Evolutionary conservation across 2,329 filamentous ascomycete genomes (phyloP).

Genomic region (Ophiostoma sp.): DNA sequence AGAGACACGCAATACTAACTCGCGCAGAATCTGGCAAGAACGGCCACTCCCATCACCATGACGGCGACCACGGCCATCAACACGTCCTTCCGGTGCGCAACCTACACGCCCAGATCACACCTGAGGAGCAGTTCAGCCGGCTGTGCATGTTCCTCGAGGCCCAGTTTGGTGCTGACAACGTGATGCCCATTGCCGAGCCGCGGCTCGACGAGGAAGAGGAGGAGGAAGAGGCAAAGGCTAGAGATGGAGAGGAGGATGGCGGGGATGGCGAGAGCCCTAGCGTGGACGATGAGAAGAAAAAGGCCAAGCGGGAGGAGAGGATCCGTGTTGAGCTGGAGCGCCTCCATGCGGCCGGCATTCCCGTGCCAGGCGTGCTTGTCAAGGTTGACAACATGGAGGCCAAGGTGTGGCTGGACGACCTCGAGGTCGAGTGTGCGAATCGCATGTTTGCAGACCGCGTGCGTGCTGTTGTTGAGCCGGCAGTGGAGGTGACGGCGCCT

Average conservation of each 20-base stretch:
- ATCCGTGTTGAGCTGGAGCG: slow-evolving; percentile 65
- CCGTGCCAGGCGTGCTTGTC: slow-evolving; percentile 83
- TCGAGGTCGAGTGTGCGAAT: slow-evolving; percentile 83
- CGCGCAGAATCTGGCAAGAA: slow-evolving; percentile 52
- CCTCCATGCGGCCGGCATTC: slow-evolving; percentile 77
- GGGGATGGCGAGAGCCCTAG: slow-evolving; percentile 34
- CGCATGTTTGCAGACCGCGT: slow-evolving; percentile 77
- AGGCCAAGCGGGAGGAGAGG: slow-evolving; percentile 26
- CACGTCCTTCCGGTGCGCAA: slow-evolving; percentile 50
- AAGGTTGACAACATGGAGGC: slow-evolving; percentile 82
- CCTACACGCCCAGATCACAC: slow-evolving; percentile 64
- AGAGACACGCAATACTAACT: slow-evolving; percentile 26
- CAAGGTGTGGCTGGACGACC: slow-evolving; percentile 82
- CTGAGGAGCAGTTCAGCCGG: slow-evolving; percentile 73
- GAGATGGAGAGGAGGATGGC: slow-evolving; percentile 32
- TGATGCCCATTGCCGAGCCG: slow-evolving; percentile 67
- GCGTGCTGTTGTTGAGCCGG: slow-evolving; percentile 81
- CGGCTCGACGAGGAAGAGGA: slow-evolving; percentile 42
- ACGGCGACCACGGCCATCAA: slow-evolving; percentile 28
- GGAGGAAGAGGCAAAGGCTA: slow-evolving; percentile 22
- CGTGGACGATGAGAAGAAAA: slow-evolving; percentile 13
- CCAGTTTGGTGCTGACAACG: slow-evolving; percentile 81
- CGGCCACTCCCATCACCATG: slow-evolving; percentile 45
- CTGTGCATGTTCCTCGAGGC: slow-evolving; percentile 95
- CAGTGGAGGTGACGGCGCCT: slow-evolving; percentile 78